Conservation (phyloP, 2,329 filamentous ascomycete genomes). For the Myrmaecium sp. region DNA sequence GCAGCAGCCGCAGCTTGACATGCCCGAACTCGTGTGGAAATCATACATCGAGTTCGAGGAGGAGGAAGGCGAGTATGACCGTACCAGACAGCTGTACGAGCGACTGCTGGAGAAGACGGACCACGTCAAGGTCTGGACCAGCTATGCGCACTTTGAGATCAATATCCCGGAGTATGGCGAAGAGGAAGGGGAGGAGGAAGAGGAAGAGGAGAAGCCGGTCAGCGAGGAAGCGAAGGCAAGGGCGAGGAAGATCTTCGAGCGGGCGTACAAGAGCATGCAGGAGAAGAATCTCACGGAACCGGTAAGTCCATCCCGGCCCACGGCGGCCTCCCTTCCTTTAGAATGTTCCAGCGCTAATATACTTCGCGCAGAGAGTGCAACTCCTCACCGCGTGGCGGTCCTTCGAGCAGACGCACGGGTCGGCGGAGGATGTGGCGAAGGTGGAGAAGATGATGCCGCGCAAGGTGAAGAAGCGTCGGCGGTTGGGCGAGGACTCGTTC, state of each 20-base stretch:
- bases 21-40: slow-evolving; percentile 97
- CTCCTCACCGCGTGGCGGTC: slow-evolving; percentile 83
- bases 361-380: slow-evolving; percentile 49
- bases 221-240: slow-evolving; percentile 71
- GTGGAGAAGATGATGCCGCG: slow-evolving; percentile 90
- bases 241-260: slow-evolving; percentile 68
- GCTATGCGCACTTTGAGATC: slow-evolving; percentile 96
- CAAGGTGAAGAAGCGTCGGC: slow-evolving; percentile 79
- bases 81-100: slow-evolving; percentile 71
- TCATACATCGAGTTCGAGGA: slow-evolving; percentile 98
- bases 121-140: slow-evolving; percentile 98
- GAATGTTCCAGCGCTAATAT: slow-evolving; percentile 1
- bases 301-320: slow-evolving; percentile 20
- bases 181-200: slow-evolving; percentile 38
- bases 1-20: slow-evolving; percentile 67
- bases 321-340: background rate
- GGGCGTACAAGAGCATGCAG: slow-evolving; percentile 74
- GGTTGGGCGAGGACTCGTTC: slow-evolving; percentile 45
- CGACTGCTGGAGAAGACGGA: slow-evolving; percentile 85
- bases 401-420: slow-evolving; percentile 78
- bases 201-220: slow-evolving; percentile 43
- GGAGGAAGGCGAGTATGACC: slow-evolving; percentile 79
- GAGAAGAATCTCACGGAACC: slow-evolving; percentile 85
- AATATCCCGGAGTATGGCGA: slow-evolving; percentile 64
- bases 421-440: slow-evolving; percentile 54